Base-by-base conservation (phyloP, 2,329 filamentous ascomycete genomes). In the Hirsutella minnesotensis region DNA sequence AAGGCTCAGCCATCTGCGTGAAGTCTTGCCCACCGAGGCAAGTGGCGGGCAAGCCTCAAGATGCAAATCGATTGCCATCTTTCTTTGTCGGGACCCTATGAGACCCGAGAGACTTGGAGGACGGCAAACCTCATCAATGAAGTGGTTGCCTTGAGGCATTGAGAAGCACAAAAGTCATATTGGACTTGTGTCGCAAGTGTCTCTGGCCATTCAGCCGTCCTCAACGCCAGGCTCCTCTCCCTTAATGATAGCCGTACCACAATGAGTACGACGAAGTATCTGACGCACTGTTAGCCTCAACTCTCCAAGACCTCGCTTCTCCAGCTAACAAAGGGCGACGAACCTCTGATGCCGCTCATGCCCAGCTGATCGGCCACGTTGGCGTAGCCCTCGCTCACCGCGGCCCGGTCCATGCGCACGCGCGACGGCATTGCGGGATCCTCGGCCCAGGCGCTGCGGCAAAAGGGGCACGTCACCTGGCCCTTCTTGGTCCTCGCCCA, bases 331-430 rank as follows among this genome's bases (percentile, higher is more conserved):
- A 38, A 38, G 13, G 16, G 19, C 18, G 19, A 20, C 62, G 29
- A 58, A 73, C 73, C 75, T 62, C 77, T 61, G n/a, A 55, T 45
- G 0, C 56, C 56, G 46, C 69, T 74, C 47, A 81, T 66, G 2
- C 77, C 78, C n/a, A 81, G 60, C 53, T 80, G 72, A 18, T 66
- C 58, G 1, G 74, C 77, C 3, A 82, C 70, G 53, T 81, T 81
- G 38, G 79, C 61, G 50, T 82, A 82, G 0, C 78, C 78, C 30
- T 79, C 75, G 1, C 53, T 53, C 20, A 63, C 65, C 0, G 61
- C 47, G 5, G 53, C 53, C 3, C 68, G 63, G 1, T 57, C 60
- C 47, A 64, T 69, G 39, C 61, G 62, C 20, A 75, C 66, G 63
- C 64, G 8, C 33, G 15, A 18, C 15, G 33, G 5, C 12, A 18